A percentile compares a stretch with the other conserved stretches of the same genome.
These are phyloP conservation scores for Pythium diclinum DNA, from an alignment of 352 stramenopile genomes.

Conservation along the genomic window DNA sequence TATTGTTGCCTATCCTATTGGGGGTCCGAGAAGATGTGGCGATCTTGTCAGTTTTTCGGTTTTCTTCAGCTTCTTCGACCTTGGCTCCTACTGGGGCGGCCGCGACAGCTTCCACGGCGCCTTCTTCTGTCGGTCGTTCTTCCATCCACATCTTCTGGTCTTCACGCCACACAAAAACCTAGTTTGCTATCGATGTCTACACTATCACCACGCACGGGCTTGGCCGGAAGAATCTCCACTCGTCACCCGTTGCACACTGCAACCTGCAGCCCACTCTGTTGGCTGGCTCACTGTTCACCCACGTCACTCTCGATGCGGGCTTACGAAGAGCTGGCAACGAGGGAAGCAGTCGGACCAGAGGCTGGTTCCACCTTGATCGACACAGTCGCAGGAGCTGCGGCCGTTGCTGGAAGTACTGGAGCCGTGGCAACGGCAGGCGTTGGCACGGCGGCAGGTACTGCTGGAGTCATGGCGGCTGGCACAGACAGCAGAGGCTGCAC, in stretches of 20 bases:
- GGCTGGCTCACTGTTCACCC: too few relatives aligned
- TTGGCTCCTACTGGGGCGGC: constrained; percentile 2
- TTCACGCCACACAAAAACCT: constrained; percentile 17
- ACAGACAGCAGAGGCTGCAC: too few relatives aligned
- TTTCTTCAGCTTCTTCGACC: constrained; percentile 4
- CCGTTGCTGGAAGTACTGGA: not conserved
- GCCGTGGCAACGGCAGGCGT: constrained; percentile 3
- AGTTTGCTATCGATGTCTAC: constrained; percentile 13
- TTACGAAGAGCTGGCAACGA: too few relatives aligned
- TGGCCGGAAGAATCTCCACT: too few relatives aligned
- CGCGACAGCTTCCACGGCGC: not conserved
- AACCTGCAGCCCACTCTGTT: too few relatives aligned
- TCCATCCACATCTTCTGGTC: constrained; percentile 8
- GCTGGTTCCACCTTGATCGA: constrained; percentile 14
- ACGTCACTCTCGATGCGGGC: too few relatives aligned
- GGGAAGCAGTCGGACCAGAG: too few relatives aligned
- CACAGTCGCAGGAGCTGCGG: constrained; percentile 5
- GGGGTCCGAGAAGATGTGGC: not conserved
- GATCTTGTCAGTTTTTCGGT: constrained; percentile 8
- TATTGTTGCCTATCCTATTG: constrained; percentile 19
- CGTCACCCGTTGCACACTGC: too few relatives aligned
- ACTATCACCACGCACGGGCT: too few relatives aligned
- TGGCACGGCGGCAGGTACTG: too few relatives aligned
- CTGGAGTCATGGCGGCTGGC: too few relatives aligned
- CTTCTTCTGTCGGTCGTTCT: constrained; percentile 13